A percentile compares a stretch with the other conserved stretches of the same genome.
Evolutionary conservation across 1,284 basidiomycete species (phyloP).

Genomic region (Boletus semigastroideus): DNA sequence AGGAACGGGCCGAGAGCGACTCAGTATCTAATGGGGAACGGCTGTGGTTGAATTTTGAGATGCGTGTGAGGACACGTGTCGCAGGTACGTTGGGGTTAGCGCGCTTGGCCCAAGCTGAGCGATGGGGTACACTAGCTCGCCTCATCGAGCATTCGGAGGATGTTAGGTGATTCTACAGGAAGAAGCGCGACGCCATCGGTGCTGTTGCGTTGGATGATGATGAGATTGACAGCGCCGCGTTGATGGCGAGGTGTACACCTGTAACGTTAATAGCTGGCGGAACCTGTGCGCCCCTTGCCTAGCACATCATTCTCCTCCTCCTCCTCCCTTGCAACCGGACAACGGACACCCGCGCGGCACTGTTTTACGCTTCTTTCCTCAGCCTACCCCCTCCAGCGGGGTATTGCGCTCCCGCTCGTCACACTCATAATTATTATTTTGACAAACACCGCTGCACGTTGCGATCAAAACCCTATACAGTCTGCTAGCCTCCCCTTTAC

Average conservation of each 20-base stretch:
- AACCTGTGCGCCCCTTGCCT: slow-evolving; percentile 31
- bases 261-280: slow-evolving; percentile 31
- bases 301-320: neutral
- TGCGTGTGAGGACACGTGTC: slow-evolving; percentile 37
- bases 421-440: slow-evolving; percentile 38
- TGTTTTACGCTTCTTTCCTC: slow-evolving; percentile 6
- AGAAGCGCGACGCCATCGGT: neutral
- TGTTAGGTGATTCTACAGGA: neutral
- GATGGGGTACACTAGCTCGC: slow-evolving; percentile 3
- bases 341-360: slow-evolving; percentile 13
- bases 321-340: slow-evolving; percentile 22
- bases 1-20: slow-evolving; percentile 14
- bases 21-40: slow-evolving; percentile 18
- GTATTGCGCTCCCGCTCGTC: slow-evolving; percentile 20
- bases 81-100: slow-evolving; percentile 31
- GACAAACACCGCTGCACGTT: slow-evolving; percentile 62
- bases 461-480: slow-evolving; percentile 61
- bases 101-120: slow-evolving; percentile 14
- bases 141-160: neutral
- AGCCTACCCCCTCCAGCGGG: slow-evolving; percentile 12
- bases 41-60: slow-evolving; percentile 30
- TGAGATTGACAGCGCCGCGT: slow-evolving; percentile 18
- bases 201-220: slow-evolving; percentile 3
- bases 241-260: slow-evolving; percentile 22
- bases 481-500: slow-evolving; percentile 58